Evolutionary conservation across 768 basidiomycete species (phyloP).

Genomic region (Ramaria rubella): DNA sequence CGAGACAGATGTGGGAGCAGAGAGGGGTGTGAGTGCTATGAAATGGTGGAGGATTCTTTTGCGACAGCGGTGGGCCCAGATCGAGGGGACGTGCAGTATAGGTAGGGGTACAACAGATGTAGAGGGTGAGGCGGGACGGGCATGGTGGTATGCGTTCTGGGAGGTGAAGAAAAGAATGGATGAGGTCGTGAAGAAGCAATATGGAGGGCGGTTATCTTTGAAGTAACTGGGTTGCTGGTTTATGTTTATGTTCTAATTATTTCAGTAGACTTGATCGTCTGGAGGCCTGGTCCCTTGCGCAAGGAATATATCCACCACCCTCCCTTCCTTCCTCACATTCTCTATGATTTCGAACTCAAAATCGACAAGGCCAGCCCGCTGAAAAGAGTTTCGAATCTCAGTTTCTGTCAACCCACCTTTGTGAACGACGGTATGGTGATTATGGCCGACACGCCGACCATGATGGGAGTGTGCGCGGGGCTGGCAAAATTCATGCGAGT

Average conservation of each 20-base stretch:
- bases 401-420: conserved; percentile 44
- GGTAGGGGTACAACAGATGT: conserved; percentile 29
- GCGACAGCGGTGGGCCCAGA: conserved; percentile 53
- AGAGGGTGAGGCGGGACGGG: conserved; percentile 38
- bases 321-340: conserved; percentile 18
- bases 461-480: conserved; percentile 2
- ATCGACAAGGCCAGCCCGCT: conserved; percentile 43
- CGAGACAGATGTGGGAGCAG: conserved; percentile 61
- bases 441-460: neutral
- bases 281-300: conserved; percentile 38
- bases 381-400: conserved; percentile 45
- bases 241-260: conserved; percentile 18
- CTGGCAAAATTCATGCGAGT: conserved; percentile 22
- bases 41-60: conserved; percentile 79
- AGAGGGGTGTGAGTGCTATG: conserved; percentile 62
- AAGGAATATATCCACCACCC: conserved; percentile 44
- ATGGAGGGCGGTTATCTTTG: conserved; percentile 65
- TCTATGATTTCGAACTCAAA: conserved; percentile 31
- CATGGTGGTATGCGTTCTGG: conserved; percentile 80
- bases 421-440: conserved; percentile 39
- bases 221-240: conserved; percentile 31
- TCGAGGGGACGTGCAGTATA: conserved; percentile 35
- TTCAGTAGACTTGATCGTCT: conserved; percentile 1
- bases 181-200: conserved; percentile 53
- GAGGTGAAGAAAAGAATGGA: conserved; percentile 65